A percentile compares a stretch with the other conserved stretches of the same genome.
Evolutionary conservation across 225 moss, liverwort and hornwort genomes (phyloP).

Genomic region (Bryum argenteum): DNA sequence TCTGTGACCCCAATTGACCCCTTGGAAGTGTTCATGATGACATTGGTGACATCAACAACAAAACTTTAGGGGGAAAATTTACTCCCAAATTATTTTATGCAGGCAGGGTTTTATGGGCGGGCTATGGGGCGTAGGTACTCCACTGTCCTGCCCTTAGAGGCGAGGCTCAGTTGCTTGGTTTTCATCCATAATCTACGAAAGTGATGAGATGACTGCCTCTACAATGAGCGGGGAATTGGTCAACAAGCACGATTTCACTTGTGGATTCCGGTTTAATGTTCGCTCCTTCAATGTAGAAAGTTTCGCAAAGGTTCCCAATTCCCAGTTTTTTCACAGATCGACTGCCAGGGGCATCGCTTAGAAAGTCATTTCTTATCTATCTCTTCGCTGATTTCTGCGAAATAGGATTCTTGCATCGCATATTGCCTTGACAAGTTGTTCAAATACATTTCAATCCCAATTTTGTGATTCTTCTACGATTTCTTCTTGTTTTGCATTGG

Average conservation of each 20-base stretch:
- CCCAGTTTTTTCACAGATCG: not conserved
- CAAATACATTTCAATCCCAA: not conserved
- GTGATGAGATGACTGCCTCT: not conserved
- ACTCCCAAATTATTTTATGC: too few relatives aligned
- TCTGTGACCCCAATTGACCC: too few relatives aligned
- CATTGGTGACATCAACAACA: too few relatives aligned
- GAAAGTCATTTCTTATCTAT: constrained; percentile 2
- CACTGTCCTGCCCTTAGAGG: too few relatives aligned
- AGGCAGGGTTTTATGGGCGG: too few relatives aligned
- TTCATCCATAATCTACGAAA: not conserved
- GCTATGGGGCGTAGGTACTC: too few relatives aligned
- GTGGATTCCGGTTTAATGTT: not conserved
- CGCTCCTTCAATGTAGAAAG: constrained; percentile 10
- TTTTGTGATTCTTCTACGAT: not conserved
- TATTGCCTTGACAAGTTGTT: constrained; percentile 8
- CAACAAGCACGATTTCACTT: not conserved
- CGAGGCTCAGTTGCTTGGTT: constrained; percentile 3
- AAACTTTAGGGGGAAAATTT: too few relatives aligned
- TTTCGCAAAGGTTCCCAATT: constrained; percentile 20
- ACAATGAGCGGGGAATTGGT: not conserved
- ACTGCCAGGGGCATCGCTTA: not conserved
- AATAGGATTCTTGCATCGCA: not conserved
- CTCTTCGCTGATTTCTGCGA: constrained; percentile 4
- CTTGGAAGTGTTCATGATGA: too few relatives aligned
- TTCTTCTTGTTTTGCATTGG: constrained; percentile 8